A percentile compares a stretch with the other conserved stretches of the same genome.
phyloP scores from a whole-genome alignment of 1,139 yeast genomes.

The Insectozyma bohioensis region DNA sequence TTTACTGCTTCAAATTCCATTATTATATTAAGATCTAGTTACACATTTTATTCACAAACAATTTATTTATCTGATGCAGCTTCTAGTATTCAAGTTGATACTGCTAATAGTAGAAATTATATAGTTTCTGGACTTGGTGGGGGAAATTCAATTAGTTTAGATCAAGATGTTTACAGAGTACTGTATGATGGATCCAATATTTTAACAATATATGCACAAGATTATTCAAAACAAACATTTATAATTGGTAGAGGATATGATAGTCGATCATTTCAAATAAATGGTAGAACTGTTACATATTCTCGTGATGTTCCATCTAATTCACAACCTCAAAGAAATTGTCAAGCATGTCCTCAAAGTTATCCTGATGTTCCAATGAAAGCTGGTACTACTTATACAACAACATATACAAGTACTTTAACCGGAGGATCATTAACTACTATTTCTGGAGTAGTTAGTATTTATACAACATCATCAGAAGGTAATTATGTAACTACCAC shows the following conservation, averaged over 20 bases:
- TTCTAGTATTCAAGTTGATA: neutral
- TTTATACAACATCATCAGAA: conserved; percentile 1
- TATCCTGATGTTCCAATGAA: conserved; percentile 1
- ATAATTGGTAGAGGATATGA: conserved; percentile 2
- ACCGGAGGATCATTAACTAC: conserved; percentile 1
- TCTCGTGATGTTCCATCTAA: neutral
- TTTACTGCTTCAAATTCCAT: neutral
- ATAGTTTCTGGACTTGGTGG: conserved; percentile 2
- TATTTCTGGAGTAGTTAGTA: neutral
- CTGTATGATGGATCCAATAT: too few relatives aligned
- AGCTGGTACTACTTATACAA: conserved; percentile 2
- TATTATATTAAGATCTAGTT: neutral
- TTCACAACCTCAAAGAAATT: neutral
- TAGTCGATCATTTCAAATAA: neutral
- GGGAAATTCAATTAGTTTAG: conserved; percentile 1
- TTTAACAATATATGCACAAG: too few relatives aligned
- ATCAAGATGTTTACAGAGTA: too few relatives aligned
- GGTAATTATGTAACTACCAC: conserved; percentile 2
- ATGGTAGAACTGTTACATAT: neutral
- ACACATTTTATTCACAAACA: conserved; percentile 1
- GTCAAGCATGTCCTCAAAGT: conserved; percentile 2
- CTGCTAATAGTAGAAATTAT: neutral
- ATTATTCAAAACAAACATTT: neutral
- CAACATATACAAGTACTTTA: conserved; percentile 1
- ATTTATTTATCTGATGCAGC: conserved; percentile 1